A percentile compares a stretch with the other conserved stretches of the same genome.
Conservation (phyloP, 2,329 filamentous ascomycete species). For the Cladosporium velox region DNA sequence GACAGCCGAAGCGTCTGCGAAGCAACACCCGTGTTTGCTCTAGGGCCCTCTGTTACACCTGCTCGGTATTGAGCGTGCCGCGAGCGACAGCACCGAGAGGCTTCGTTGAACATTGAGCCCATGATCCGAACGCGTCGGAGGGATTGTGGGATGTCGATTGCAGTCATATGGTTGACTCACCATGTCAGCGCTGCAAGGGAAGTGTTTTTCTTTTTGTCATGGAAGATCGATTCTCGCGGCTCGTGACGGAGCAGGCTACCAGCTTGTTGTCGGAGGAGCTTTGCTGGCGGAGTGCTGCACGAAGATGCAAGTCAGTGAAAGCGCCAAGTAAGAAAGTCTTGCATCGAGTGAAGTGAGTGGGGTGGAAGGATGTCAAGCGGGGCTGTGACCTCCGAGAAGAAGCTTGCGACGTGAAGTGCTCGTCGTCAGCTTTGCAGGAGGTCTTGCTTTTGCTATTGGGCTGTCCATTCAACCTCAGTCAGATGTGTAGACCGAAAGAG, state of each 20-base stretch:
- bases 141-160: not conserved
- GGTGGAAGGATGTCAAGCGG: not conserved
- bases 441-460: not conserved
- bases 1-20: not conserved
- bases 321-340: not conserved
- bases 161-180: not conserved
- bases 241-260: not conserved
- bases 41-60: not conserved
- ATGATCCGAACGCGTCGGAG: not conserved
- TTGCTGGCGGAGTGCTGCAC: not conserved
- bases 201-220: not conserved
- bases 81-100: not conserved
- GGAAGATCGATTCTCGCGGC: too few relatives aligned
- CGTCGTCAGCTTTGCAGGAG: not conserved
- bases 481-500: not conserved
- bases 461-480: not conserved
- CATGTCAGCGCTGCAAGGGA: not conserved
- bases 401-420: not conserved
- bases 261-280: not conserved
- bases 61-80: not conserved
- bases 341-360: not conserved
- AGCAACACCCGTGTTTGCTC: not conserved
- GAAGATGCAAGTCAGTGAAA: not conserved
- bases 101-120: not conserved
- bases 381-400: slow-evolving; percentile 6